These are phyloP conservation scores for Hymenoscyphus fraxineus DNA, from an alignment of 2,329 filamentous ascomycete genomes.

Conservation along the genomic window DNA sequence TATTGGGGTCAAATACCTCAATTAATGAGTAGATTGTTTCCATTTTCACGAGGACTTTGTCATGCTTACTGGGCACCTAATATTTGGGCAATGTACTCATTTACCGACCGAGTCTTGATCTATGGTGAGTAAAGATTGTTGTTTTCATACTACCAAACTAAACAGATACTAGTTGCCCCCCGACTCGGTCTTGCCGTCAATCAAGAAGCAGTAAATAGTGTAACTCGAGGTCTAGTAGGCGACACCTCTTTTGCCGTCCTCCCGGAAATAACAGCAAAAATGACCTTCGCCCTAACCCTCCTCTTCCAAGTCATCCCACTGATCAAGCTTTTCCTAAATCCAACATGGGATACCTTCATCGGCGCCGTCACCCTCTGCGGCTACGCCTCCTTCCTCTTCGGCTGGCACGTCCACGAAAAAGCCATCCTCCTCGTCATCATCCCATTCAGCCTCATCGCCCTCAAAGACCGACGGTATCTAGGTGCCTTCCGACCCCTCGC, in stretches of 20 bases:
- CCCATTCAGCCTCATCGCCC: conserved; percentile 87
- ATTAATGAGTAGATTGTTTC: conserved; percentile 79
- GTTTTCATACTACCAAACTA: conserved; percentile 30
- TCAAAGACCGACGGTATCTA: conserved; percentile 85
- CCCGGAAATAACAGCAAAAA: conserved; percentile 74
- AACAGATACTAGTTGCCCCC: conserved; percentile 64
- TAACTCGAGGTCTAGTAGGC: conserved; percentile 88
- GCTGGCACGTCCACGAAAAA: conserved; percentile 99
- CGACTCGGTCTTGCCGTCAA: conserved; percentile 72
- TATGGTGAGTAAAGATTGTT: conserved; percentile 50
- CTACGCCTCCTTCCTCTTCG: conserved; percentile 94
- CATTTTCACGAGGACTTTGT: conserved; percentile 88
- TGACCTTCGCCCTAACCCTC: conserved; percentile 79
- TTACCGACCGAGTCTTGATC: conserved; percentile 79
- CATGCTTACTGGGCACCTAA: conserved; percentile 99
- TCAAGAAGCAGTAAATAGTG: conserved; percentile 72
- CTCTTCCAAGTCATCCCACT: conserved; percentile 77
- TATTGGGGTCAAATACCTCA: conserved; percentile 79
- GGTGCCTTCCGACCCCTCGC: conserved; percentile 88
- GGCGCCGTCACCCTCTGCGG: conserved; percentile 88
- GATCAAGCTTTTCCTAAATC: conserved; percentile 73
- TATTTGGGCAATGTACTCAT: conserved; percentile 95
- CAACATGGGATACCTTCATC: conserved; percentile 85
- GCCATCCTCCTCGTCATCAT: conserved; percentile 91
- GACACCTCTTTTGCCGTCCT: conserved; percentile 93